Conservation (phyloP, 1,284 basidiomycete species). For the Moesziomyces antarcticus region DNA sequence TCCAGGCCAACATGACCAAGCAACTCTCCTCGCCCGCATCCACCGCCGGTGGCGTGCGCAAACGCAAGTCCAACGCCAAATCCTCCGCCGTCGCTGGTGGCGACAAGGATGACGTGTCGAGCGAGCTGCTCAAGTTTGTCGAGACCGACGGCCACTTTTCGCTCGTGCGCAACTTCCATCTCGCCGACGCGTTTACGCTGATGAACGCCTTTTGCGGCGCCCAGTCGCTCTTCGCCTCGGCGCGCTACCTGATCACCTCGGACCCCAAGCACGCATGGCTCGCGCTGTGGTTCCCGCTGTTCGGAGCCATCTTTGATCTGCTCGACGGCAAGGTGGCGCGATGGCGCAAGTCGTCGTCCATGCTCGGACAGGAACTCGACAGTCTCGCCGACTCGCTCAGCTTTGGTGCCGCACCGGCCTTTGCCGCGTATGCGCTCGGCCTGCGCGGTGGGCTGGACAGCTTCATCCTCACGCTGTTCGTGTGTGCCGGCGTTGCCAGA, state of each 20-base stretch:
- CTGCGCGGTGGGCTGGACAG: slow-evolving; percentile 90
- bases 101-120: slow-evolving; percentile 9
- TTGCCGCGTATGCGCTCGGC: slow-evolving; percentile 90
- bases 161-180: slow-evolving; percentile 83
- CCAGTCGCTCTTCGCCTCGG: slow-evolving; percentile 92
- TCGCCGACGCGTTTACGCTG: slow-evolving; percentile 98
- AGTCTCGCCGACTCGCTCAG: slow-evolving; percentile 97
- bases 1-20: slow-evolving; percentile 49
- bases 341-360: slow-evolving; percentile 92
- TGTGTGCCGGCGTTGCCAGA: slow-evolving; percentile 94
- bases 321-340: slow-evolving; percentile 97
- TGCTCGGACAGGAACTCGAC: slow-evolving; percentile 99
- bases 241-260: slow-evolving; percentile 83
- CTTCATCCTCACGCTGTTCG: slow-evolving; percentile 85
- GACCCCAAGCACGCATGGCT: slow-evolving; percentile 74
- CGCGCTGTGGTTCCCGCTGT: slow-evolving; percentile 87
- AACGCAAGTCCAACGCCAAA: slow-evolving; percentile 28
- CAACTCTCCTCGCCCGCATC: slow-evolving; percentile 18
- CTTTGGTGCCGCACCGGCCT: slow-evolving; percentile 94
- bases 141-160: slow-evolving; percentile 67
- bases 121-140: slow-evolving; percentile 60
- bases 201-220: slow-evolving; percentile 99
- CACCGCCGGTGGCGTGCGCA: slow-evolving; percentile 13
- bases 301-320: slow-evolving; percentile 98
- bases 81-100: background rate